Conservation (phyloP, 805 yeast genomes). For the Hanseniaspora jakobsenii region DNA sequence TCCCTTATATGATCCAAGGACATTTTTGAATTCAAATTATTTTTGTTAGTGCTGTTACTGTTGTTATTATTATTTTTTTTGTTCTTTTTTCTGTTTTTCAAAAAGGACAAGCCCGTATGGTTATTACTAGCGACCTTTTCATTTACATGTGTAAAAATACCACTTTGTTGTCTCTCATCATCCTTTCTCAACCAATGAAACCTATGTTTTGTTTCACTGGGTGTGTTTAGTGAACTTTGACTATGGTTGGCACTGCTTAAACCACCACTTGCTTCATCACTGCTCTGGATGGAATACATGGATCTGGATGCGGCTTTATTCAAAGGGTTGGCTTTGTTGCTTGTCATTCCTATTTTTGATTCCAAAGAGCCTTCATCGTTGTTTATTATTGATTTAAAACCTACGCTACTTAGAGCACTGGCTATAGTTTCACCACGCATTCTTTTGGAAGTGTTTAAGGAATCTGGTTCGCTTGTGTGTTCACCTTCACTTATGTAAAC, state of each 20-base stretch:
- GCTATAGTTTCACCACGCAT: conserved; percentile 17
- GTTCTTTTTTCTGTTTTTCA: too few relatives aligned
- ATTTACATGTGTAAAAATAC: not conserved
- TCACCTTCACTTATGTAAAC: not conserved
- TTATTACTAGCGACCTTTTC: not conserved
- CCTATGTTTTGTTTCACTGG: not conserved
- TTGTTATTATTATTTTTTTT: too few relatives aligned
- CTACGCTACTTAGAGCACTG: conserved; percentile 23
- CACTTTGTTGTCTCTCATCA: not conserved
- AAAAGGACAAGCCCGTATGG: too few relatives aligned
- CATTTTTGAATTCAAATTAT: not conserved
- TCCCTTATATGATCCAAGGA: not conserved
- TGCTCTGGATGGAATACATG: not conserved
- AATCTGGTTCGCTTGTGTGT: not conserved
- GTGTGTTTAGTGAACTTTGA: too few relatives aligned
- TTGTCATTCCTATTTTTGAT: too few relatives aligned
- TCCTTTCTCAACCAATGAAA: not conserved
- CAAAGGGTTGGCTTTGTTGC: not conserved
- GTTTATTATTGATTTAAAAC: conserved; percentile 23
- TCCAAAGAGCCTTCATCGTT: not conserved
- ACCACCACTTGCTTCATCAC: too few relatives aligned
- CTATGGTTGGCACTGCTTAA: too few relatives aligned
- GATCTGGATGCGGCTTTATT: not conserved
- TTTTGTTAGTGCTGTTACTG: too few relatives aligned
- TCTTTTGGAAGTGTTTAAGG: conserved; percentile 15